Conservation (phyloP, 345 rosid genomes). For the Noccaea caerulescens region DNA sequence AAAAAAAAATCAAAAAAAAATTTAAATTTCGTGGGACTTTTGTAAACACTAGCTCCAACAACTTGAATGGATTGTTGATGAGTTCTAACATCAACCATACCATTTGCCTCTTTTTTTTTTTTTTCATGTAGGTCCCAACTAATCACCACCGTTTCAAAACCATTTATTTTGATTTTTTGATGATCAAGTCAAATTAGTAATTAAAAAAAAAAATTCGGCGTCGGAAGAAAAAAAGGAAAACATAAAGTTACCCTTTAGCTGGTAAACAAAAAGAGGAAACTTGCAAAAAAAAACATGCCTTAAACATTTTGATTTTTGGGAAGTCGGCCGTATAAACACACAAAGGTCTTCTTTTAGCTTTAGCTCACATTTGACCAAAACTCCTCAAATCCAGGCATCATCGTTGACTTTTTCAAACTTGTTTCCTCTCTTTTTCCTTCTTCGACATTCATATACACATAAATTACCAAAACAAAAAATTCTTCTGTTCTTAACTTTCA, state of each 20-base stretch:
- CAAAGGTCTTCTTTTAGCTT: conserved; percentile 24
- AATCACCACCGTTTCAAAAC: conserved; percentile 31
- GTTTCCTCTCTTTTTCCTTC: conserved; percentile 37
- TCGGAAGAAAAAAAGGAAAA: background rate
- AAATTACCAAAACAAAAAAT: background rate
- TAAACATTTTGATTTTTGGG: conserved; percentile 22
- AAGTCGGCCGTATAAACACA: conserved; percentile 45
- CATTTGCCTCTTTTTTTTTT: background rate
- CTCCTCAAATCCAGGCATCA: conserved; percentile 36
- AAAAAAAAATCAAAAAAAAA: background rate
- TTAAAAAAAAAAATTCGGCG: background rate
- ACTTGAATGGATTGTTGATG: conserved; percentile 25
- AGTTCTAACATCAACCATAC: conserved; percentile 24
- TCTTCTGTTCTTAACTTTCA: conserved; percentile 29
- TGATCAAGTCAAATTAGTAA: conserved; percentile 8
- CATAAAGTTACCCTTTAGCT: background rate
- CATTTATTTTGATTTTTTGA: conserved; percentile 7
- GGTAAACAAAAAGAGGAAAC: conserved; percentile 4
- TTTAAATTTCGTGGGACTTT: conserved; percentile 16
- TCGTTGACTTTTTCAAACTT: conserved; percentile 43
- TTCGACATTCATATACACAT: conserved; percentile 6
- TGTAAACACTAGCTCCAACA: conserved; percentile 18
- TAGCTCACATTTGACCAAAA: conserved; percentile 43
- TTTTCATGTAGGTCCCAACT: conserved; percentile 30
- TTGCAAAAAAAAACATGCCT: conserved; percentile 33